Evolutionary conservation across 1,284 basidiomycete species (phyloP).

Genomic region (Malassezia japonica): DNA sequence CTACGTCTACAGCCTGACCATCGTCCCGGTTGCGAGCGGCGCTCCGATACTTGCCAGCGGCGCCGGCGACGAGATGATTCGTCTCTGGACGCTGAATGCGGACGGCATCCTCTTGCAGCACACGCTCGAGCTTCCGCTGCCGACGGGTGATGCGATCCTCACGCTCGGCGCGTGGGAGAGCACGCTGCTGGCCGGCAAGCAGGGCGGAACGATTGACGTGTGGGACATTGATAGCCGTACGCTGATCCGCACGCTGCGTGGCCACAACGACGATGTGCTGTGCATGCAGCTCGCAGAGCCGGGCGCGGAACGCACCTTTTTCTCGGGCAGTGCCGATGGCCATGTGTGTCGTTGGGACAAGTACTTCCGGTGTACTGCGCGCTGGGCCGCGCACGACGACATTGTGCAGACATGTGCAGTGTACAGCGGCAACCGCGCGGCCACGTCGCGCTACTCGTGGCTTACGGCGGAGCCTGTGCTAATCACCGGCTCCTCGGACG

Average conservation of each 20-base stretch:
- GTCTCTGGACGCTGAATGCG: slow-evolving; percentile 66
- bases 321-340: slow-evolving; percentile 32
- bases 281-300: slow-evolving; percentile 42
- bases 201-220: slow-evolving; percentile 80
- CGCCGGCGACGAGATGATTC: slow-evolving; percentile 75
- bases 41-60: slow-evolving; percentile 26
- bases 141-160: slow-evolving; percentile 57
- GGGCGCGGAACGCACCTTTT: slow-evolving; percentile 43
- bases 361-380: slow-evolving; percentile 36
- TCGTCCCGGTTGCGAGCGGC: neutral
- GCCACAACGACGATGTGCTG: slow-evolving; percentile 57
- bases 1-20: slow-evolving; percentile 75
- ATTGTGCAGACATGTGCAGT: slow-evolving; percentile 18
- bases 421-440: slow-evolving; percentile 7
- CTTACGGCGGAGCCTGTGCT: slow-evolving; percentile 16
- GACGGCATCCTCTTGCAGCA: slow-evolving; percentile 51
- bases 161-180: slow-evolving; percentile 64
- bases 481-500: slow-evolving; percentile 31
- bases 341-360: slow-evolving; percentile 28
- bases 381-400: slow-evolving; percentile 24
- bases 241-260: slow-evolving; percentile 71
- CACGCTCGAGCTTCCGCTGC: slow-evolving; percentile 53
- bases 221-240: slow-evolving; percentile 83
- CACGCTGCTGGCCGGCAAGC: slow-evolving; percentile 81
- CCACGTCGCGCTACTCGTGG: neutral